These are phyloP conservation scores for Tuctoria greenei DNA, from an alignment of 176 grass and related monocot genomes.

Conservation along the genomic window DNA sequence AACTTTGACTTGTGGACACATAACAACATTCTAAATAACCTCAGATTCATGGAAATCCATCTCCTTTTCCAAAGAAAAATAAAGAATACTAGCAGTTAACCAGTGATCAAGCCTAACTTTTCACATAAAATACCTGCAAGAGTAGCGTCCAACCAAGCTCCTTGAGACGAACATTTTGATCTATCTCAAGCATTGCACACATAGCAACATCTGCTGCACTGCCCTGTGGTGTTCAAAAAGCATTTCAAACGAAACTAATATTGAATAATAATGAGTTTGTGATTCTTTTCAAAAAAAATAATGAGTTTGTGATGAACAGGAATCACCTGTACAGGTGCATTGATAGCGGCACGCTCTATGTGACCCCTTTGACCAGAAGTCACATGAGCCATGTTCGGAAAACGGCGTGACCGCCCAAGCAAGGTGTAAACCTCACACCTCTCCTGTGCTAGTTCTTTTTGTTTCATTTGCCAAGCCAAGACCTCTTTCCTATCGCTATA, in stretches of 20 bases:
- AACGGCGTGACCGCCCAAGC: conserved; percentile 73
- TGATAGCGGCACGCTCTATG: conserved; percentile 94
- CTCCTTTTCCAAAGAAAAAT: not conserved
- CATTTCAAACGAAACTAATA: conserved; percentile 13
- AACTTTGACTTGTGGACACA: not conserved
- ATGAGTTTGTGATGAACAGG: conserved; percentile 12
- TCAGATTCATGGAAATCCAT: not conserved
- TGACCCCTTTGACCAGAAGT: conserved; percentile 60
- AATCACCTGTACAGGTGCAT: conserved; percentile 94
- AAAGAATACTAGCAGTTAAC: not conserved
- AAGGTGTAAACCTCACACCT: conserved; percentile 69
- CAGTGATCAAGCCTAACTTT: not conserved
- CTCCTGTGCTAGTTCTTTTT: conserved; percentile 53
- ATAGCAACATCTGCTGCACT: conserved; percentile 99
- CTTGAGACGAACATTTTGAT: conserved; percentile 67
- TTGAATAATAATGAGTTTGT: not conserved
- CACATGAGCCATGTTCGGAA: conserved; percentile 54
- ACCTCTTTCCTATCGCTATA: conserved; percentile 86
- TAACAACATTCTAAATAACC: not conserved
- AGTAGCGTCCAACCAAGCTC: conserved; percentile 85
- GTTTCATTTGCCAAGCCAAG: conserved; percentile 63
- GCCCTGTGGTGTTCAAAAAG: conserved; percentile 58
- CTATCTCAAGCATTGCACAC: conserved; percentile 99
- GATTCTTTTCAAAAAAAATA: too few relatives aligned
- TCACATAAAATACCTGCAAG: conserved; percentile 70